phyloP scores from a whole-genome alignment of 352 stramenopile genomes.

The Globisporangium paddicum region DNA sequence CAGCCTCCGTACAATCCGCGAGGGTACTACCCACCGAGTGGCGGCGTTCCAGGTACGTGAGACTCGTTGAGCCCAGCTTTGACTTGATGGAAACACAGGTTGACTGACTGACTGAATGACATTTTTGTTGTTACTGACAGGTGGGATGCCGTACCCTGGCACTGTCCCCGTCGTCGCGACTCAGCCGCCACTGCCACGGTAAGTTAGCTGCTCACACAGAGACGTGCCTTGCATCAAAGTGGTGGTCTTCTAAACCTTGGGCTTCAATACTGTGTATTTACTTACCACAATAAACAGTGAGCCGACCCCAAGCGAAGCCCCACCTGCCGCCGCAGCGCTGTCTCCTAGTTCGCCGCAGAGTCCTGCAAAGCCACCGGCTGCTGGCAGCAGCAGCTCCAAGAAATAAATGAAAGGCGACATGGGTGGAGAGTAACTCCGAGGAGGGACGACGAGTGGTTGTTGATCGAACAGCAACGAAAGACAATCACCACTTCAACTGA shows the following conservation, averaged over 20 bases:
- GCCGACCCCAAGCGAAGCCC: slow-evolving; percentile 8
- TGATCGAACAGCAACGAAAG: background rate
- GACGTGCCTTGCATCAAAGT: background rate
- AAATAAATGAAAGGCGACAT: background rate
- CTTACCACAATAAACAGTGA: slow-evolving; percentile 1
- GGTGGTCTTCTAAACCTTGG: background rate
- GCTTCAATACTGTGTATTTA: background rate
- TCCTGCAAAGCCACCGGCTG: background rate
- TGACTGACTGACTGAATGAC: background rate
- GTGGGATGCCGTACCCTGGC: slow-evolving; percentile 28
- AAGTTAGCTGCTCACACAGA: background rate
- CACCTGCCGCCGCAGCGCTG: background rate
- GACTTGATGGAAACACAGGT: background rate
- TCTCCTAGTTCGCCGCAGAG: slow-evolving; percentile 9
- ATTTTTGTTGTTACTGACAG: background rate
- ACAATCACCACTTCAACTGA: too few species aligned
- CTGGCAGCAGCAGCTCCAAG: background rate
- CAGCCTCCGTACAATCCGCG: slow-evolving; percentile 50
- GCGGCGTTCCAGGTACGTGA: slow-evolving; percentile 26
- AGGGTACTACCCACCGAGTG: slow-evolving; percentile 43
- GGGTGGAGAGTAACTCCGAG: background rate
- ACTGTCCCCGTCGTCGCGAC: slow-evolving; percentile 19
- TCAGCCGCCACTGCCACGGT: slow-evolving; percentile 44
- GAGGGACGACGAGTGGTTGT: background rate
- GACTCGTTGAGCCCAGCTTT: too few species aligned